phyloP scores from a whole-genome alignment of 2,329 filamentous ascomycete genomes.

The Teratosphaeriaceae sp. region DNA sequence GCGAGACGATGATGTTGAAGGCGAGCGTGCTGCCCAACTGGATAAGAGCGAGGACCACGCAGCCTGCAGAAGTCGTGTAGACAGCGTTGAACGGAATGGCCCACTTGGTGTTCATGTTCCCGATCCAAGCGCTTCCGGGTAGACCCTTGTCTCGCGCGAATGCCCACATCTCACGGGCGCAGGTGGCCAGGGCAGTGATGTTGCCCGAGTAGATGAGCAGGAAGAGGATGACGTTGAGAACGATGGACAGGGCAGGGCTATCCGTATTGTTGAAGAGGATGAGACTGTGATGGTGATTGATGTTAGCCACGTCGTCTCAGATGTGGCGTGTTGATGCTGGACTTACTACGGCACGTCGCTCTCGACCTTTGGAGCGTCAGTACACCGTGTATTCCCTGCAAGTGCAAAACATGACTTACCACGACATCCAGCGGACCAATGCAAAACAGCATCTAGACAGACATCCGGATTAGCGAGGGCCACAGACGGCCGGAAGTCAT shows the following conservation, averaged over 20 bases:
- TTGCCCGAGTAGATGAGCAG: conserved; percentile 15
- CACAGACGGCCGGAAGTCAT: too few relatives aligned
- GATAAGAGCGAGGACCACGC: conserved; percentile 26
- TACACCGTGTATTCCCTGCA: neutral
- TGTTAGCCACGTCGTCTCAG: too few relatives aligned
- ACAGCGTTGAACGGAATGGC: conserved; percentile 28
- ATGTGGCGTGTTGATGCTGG: too few relatives aligned
- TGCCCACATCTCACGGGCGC: conserved; percentile 14
- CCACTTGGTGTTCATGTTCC: conserved; percentile 13
- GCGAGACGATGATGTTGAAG: conserved; percentile 28
- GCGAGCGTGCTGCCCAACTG: conserved; percentile 28
- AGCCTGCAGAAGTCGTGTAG: conserved; percentile 21
- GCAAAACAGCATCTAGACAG: conserved; percentile 25
- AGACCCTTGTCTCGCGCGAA: conserved; percentile 28
- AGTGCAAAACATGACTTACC: conserved; percentile 11
- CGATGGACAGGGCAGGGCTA: conserved; percentile 11
- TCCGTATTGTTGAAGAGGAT: conserved; percentile 20
- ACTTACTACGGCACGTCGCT: neutral
- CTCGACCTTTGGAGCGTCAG: neutral
- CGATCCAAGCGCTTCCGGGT: conserved; percentile 27
- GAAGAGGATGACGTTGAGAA: conserved; percentile 17
- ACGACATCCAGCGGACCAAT: conserved; percentile 22
- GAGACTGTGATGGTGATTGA: too few relatives aligned
- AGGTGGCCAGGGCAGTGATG: conserved; percentile 16
- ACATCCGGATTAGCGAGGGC: too few relatives aligned